A percentile compares a stretch with the other conserved stretches of the same genome.
Conservation (phyloP, 495 filamentous ascomycete genomes). For the Aspergillus sclerotioniger region DNA sequence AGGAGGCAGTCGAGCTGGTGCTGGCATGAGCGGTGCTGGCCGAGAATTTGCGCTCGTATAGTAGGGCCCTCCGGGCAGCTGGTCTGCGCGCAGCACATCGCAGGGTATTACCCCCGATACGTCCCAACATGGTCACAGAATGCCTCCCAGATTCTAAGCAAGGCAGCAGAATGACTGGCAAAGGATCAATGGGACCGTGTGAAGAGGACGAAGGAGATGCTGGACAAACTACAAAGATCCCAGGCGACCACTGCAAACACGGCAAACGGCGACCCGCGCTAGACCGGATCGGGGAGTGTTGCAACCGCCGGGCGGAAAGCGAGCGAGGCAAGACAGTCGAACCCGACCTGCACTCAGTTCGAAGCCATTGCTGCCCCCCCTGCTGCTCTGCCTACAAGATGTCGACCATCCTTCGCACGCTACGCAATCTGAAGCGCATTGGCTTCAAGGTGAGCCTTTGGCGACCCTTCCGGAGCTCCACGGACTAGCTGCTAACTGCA, state of each 20-base stretch:
- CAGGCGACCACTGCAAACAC: slow-evolving; percentile 33
- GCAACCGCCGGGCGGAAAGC: slow-evolving; percentile 20
- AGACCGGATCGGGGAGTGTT: slow-evolving; percentile 19
- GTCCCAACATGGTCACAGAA: slow-evolving; percentile 36
- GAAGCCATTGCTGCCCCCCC: slow-evolving; percentile 12
- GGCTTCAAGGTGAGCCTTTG: slow-evolving; percentile 67
- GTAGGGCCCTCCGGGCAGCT: slow-evolving; percentile 25
- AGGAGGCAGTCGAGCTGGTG: slow-evolving; percentile 24
- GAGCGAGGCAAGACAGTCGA: not conserved
- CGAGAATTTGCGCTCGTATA: slow-evolving; percentile 43
- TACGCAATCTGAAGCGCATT: slow-evolving; percentile 81
- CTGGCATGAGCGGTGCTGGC: slow-evolving; percentile 26
- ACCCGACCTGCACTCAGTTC: slow-evolving; percentile 7
- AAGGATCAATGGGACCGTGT: not conserved
- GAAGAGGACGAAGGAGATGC: slow-evolving; percentile 13
- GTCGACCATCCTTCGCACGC: slow-evolving; percentile 86
- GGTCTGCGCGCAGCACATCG: slow-evolving; percentile 35
- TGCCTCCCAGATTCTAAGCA: not conserved
- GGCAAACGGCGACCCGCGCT: slow-evolving; percentile 35
- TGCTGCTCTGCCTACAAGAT: slow-evolving; percentile 52
- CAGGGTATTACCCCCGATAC: slow-evolving; percentile 39
- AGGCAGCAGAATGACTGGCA: not conserved
- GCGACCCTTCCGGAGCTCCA: slow-evolving; percentile 15
- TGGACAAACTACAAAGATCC: slow-evolving; percentile 7
- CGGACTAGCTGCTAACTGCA: slow-evolving; percentile 31